These are phyloP conservation scores for Taphrina flavorubra DNA, from an alignment of 1,139 yeast species.

Conservation along the genomic window DNA sequence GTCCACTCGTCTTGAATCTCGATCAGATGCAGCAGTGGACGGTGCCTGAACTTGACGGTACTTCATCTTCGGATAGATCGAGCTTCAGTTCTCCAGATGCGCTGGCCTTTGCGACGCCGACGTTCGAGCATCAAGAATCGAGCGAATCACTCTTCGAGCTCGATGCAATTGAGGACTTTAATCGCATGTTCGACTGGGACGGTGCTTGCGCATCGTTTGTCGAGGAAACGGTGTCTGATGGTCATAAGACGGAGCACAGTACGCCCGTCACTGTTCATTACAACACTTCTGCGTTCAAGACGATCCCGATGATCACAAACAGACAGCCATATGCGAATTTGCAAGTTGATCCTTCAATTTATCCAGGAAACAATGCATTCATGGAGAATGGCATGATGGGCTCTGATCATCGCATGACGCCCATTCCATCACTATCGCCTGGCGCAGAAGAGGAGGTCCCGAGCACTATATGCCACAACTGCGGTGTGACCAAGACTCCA, in stretches of 20 bases:
- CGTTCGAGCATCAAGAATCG: constrained; percentile 4
- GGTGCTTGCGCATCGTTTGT: constrained; percentile 28
- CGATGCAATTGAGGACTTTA: constrained; percentile 29
- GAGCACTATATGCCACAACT: constrained; percentile 60
- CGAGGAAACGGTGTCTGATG: not conserved
- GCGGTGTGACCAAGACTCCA: constrained; percentile 72
- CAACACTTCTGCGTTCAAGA: constrained; percentile 9
- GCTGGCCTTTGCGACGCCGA: constrained; percentile 2
- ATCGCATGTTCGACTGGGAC: constrained; percentile 39
- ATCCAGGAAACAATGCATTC: not conserved
- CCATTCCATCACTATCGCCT: not conserved
- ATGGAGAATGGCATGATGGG: not conserved
- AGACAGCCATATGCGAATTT: constrained; percentile 6
- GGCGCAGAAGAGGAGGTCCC: constrained; percentile 27
- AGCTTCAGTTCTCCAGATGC: constrained; percentile 35
- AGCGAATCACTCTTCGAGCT: constrained; percentile 13
- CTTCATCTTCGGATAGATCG: constrained; percentile 18
- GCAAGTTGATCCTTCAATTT: not conserved
- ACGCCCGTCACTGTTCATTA: not conserved
- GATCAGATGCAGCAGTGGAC: constrained; percentile 12
- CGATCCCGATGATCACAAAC: constrained; percentile 13
- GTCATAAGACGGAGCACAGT: not conserved
- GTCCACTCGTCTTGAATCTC: not conserved
- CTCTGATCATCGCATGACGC: constrained; percentile 1
- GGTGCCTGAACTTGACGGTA: constrained; percentile 18